Base-by-base conservation (phyloP, 139 green algal species). In the Volvox africanus region DNA sequence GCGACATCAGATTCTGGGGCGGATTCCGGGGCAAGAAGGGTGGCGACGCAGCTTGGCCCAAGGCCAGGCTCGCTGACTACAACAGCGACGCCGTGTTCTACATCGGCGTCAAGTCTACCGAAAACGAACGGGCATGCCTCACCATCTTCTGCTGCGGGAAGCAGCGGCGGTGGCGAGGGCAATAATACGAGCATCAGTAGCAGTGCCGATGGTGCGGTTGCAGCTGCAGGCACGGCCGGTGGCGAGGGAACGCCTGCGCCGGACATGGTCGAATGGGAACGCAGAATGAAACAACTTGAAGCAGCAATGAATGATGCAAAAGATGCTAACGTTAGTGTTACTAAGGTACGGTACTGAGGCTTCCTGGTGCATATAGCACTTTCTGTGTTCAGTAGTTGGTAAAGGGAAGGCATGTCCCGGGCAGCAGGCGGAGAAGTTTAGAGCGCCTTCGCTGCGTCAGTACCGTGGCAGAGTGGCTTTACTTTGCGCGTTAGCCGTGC, bases 241-340 rank as follows among this genome's bases (percentile, higher is more conserved):
- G 76, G 65, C 69, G 80, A 91, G n/a, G 87, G 22, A 0, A 33
- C 78, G 9, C 68, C 35, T 76, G 77, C 73, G 20, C 61, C 76
- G 16, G 84, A 89, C 82, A 24, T 82, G 13, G 20, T 9, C 0
- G 87, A 84, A 76, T 95, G 92, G 92, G 82, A 95, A 18, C 61
- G 44, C 16, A 83, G 89, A 24, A 87, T 97, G 50, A 50, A 71
- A 44, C n/a, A 78, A 71, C 92, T 98, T 69, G 93, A 98, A 91
- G 88, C 80, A 35, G 95, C 95, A 2, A 95, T 97, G 6, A 93
- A 96, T 44, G 79, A 93, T 69, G 96, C 96, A 0, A 94, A 96
- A 86, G 91, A 96, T 36, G 93, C 96, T 37, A 96, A 95, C 90
- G 93, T 98, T 33, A 92, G 93, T 62, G 92, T 97, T 14, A 92